Percentiles rank a stretch among this genome's conserved stretches.
Evolutionary conservation across 345 rosid species (phyloP).

Genomic region (Eucalyptus cloeziana): DNA sequence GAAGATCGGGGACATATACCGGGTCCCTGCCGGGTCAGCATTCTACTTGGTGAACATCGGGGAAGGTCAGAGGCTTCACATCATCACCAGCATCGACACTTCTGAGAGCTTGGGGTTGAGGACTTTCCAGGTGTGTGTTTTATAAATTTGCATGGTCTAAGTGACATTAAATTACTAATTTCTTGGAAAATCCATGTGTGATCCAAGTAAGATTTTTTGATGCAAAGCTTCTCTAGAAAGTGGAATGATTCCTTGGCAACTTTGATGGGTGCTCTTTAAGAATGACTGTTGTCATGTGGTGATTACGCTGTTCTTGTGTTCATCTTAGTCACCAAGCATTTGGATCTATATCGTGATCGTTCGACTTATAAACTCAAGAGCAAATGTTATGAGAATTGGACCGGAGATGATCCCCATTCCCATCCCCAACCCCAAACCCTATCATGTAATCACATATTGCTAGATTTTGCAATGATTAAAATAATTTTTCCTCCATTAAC

Average conservation of each 20-base stretch:
- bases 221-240: background rate
- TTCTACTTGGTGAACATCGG: conserved; percentile 66
- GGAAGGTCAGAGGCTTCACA: conserved; percentile 65
- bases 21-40: conserved; percentile 65
- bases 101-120: conserved; percentile 55
- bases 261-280: background rate
- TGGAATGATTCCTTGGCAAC: background rate
- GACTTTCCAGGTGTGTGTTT: conserved; percentile 42
- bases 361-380: background rate
- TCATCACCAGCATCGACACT: conserved; percentile 65
- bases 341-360: background rate
- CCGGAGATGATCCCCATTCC: background rate
- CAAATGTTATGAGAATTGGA: background rate
- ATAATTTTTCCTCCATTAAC: background rate
- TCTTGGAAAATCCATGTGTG: background rate
- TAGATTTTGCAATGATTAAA: background rate
- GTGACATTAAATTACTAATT: background rate
- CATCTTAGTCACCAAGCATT: background rate
- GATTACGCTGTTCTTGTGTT: background rate
- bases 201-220: background rate
- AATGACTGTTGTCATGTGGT: background rate
- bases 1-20: conserved; percentile 52
- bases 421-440: background rate
- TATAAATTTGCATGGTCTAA: background rate
- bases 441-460: background rate